Conservation (phyloP, 2,329 filamentous ascomycete species). For the Sclerotinia minor region DNA sequence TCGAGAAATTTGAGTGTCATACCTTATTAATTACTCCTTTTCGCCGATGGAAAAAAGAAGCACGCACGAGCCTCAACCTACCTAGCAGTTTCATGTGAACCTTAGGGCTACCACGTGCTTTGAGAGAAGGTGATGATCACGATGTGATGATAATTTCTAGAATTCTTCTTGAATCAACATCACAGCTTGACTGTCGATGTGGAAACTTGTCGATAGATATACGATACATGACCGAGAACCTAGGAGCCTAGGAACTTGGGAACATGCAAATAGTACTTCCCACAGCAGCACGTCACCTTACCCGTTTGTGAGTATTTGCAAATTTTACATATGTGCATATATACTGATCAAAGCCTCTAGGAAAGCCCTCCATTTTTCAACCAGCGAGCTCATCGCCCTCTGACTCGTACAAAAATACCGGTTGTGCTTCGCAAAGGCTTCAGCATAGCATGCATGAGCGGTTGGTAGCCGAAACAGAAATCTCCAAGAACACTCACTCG, state of each 20-base stretch:
- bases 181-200: not conserved
- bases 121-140: not conserved
- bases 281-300: not conserved
- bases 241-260: not conserved
- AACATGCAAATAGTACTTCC: not conserved
- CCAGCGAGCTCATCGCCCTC: not conserved
- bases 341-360: not conserved
- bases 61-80: not conserved
- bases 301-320: not conserved
- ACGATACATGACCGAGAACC: not conserved
- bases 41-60: not conserved
- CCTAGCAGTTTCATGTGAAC: not conserved
- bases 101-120: not conserved
- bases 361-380: not conserved
- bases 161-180: too few species aligned
- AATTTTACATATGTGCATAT: not conserved
- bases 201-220: not conserved
- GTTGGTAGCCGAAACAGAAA: slow-evolving; percentile 8
- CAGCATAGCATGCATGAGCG: not conserved
- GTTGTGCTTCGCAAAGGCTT: not conserved
- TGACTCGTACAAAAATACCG: not conserved
- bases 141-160: not conserved
- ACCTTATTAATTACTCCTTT: too few species aligned
- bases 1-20: not conserved
- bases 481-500: not conserved